Evolutionary conservation across 1,139 yeast species (phyloP), one percentile per base, ranked within the genome.

Genomic region (Magnusiomyces tetraspermus): DNA sequence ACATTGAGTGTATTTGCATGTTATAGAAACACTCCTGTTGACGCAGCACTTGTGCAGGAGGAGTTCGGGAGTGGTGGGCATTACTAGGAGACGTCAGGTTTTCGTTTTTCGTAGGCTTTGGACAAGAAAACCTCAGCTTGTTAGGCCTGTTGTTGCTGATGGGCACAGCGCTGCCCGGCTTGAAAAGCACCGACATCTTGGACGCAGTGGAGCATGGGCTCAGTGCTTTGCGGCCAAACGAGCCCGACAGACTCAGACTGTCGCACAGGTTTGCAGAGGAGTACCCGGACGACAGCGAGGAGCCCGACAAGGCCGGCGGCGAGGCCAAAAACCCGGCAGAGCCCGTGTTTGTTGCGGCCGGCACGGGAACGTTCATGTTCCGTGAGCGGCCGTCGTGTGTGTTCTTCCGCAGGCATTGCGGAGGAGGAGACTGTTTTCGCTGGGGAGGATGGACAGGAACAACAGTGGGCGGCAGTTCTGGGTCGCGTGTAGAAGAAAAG

Each of bases 41-140:
- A 4, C 33, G 31, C 38, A 45, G 22, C 13, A 45, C 19, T 19
- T 45, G 48, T 15, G 48, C 40, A 33, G 48, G 48, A 31, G 48
- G 48, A 13, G 48, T 45, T 24, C 31, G 48, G n/a, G n/a, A n/a
- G 19, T 28, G 23, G 40, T 45, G 48, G 17, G 48, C 48, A 33
- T n/a, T n/a, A n/a, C n/a, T n/a, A n/a, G n/a, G n/a, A n/a, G n/a
- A n/a, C 15, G 48, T 40, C n/a, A 15, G 28, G n/a, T 45, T 45
- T 8, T 45, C 48, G 3, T 38, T 11, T 33, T 30, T 17, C n/a
- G 24, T 10, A 19, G 48, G 48, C 28, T 33, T 30, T 23, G 48
- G 48, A 33, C 48, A 45, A 38, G 40, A 45, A 33, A 45, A 45
- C 15, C 38, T 23, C 17, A 45, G 38, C 33, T 45, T 15, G 43